phyloP scores from a whole-genome alignment of 2,329 filamentous ascomycete genomes.

The Stachybotrys elegans region DNA sequence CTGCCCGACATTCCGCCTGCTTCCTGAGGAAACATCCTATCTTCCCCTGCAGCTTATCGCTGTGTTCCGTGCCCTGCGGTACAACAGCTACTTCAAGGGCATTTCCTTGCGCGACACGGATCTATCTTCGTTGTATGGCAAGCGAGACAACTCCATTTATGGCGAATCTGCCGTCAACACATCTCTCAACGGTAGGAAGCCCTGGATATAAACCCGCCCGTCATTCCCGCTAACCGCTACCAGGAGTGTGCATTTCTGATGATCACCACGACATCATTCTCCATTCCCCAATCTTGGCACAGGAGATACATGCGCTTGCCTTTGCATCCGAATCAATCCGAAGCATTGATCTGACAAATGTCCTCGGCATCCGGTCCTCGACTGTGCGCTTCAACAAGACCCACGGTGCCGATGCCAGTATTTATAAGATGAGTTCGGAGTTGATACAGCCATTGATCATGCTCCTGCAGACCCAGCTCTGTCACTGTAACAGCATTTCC shows the following conservation, averaged over 20 bases:
- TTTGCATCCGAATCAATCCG: constrained; percentile 52
- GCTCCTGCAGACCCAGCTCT: constrained; percentile 40
- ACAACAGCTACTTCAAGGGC: constrained; percentile 55
- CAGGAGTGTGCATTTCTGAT: constrained; percentile 41
- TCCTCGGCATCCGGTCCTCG: constrained; percentile 23
- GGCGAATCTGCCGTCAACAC: constrained; percentile 45
- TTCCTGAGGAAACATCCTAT: constrained; percentile 39
- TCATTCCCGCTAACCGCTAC: constrained; percentile 11
- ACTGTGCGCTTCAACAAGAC: constrained; percentile 15
- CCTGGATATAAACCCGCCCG: too few relatives aligned
- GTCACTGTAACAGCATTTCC: constrained; percentile 45
- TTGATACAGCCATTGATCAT: constrained; percentile 45
- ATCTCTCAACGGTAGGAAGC: constrained; percentile 43
- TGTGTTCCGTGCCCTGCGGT: constrained; percentile 50
- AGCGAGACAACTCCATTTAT: constrained; percentile 38
- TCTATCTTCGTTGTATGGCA: constrained; percentile 33
- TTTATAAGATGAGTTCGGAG: constrained; percentile 28
- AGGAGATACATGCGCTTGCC: constrained; percentile 51
- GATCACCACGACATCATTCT: constrained; percentile 43
- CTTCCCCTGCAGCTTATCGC: constrained; percentile 49
- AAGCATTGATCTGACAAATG: constrained; percentile 48
- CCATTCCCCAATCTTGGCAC: constrained; percentile 46
- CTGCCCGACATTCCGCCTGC: constrained; percentile 48
- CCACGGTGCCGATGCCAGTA: constrained; percentile 14
- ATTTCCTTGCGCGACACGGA: constrained; percentile 51